Evolutionary conservation across 176 grass and related monocot genomes (phyloP).

Genomic region (Avena insularis): DNA sequence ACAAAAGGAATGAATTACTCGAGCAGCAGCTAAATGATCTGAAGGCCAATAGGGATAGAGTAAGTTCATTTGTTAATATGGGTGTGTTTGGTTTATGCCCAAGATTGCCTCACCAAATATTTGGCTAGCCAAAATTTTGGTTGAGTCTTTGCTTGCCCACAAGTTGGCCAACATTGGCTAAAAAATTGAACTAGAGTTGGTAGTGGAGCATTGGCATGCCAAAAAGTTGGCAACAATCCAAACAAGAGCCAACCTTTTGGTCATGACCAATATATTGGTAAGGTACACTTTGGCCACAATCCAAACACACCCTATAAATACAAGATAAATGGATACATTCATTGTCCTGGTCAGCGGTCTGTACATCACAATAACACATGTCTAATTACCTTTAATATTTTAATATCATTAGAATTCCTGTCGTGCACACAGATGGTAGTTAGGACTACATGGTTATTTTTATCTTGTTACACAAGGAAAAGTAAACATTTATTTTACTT

Average conservation of each 20-base stretch:
- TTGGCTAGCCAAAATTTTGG: no score
- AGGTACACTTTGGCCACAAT: no score
- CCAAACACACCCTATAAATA: background rate
- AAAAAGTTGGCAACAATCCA: no score
- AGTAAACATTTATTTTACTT: constrained; percentile 18
- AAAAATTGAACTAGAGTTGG: no score
- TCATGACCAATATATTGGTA: no score
- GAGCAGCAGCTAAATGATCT: constrained; percentile 76
- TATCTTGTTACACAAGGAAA: constrained; percentile 8
- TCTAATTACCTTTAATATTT: constrained; percentile 17
- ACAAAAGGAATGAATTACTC: constrained; percentile 63
- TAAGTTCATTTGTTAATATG: constrained; percentile 37
- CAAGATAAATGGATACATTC: constrained; percentile 10
- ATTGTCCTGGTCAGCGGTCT: background rate
- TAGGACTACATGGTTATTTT: constrained; percentile 5
- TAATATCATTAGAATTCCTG: constrained; percentile 13
- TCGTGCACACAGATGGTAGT: background rate
- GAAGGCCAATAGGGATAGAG: constrained; percentile 72
- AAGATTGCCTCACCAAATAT: no score
- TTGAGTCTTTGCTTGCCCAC: no score
- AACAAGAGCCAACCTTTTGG: no score
- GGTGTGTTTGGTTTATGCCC: no score
- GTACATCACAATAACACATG: background rate
- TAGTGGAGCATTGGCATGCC: no score
- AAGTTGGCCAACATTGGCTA: no score